Evolutionary conservation across 2,329 filamentous ascomycete species (phyloP).

Genomic region (Teratosphaeria gauchensis): DNA sequence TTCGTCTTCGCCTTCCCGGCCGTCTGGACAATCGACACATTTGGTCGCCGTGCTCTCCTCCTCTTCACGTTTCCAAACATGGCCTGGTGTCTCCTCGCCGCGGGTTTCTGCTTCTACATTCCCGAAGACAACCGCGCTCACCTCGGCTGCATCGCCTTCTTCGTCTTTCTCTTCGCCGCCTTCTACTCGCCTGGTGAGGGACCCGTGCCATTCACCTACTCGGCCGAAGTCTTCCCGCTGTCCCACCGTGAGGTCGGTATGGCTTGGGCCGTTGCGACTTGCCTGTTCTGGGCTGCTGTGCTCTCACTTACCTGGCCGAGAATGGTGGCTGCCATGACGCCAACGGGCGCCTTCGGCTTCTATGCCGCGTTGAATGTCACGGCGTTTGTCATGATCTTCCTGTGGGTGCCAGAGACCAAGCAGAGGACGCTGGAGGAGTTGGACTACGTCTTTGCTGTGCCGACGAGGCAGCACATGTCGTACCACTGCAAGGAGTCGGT

Average conservation of each 20-base stretch:
- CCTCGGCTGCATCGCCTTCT: slow-evolving; percentile 12
- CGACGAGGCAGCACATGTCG: slow-evolving; percentile 29
- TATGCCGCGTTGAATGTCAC: slow-evolving; percentile 48
- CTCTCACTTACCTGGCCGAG: slow-evolving; percentile 43
- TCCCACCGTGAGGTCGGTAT: slow-evolving; percentile 23
- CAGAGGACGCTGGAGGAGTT: slow-evolving; percentile 36
- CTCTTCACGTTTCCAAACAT: slow-evolving; percentile 39
- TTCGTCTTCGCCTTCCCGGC: slow-evolving; percentile 35
- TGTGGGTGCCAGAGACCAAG: slow-evolving; percentile 30
- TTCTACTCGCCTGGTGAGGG: slow-evolving; percentile 20
- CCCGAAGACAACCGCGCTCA: slow-evolving; percentile 8
- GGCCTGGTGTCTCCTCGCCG: slow-evolving; percentile 39
- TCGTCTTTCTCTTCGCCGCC: slow-evolving; percentile 22
- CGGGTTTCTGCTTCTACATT: slow-evolving; percentile 34
- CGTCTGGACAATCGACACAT: slow-evolving; percentile 29
- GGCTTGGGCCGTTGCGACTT: slow-evolving; percentile 53
- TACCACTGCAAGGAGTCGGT: slow-evolving; percentile 29
- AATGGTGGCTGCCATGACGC: slow-evolving; percentile 39
- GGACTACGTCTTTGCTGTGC: slow-evolving; percentile 41
- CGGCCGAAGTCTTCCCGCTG: slow-evolving; percentile 26
- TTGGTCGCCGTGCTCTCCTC: slow-evolving; percentile 24
- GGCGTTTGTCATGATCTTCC: slow-evolving; percentile 41
- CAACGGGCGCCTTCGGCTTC: slow-evolving; percentile 49
- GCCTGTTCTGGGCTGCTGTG: slow-evolving; percentile 46
- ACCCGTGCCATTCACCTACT: slow-evolving; percentile 24